phyloP scores from a whole-genome alignment of 768 basidiomycete species.

The Auriculariales sp. region DNA sequence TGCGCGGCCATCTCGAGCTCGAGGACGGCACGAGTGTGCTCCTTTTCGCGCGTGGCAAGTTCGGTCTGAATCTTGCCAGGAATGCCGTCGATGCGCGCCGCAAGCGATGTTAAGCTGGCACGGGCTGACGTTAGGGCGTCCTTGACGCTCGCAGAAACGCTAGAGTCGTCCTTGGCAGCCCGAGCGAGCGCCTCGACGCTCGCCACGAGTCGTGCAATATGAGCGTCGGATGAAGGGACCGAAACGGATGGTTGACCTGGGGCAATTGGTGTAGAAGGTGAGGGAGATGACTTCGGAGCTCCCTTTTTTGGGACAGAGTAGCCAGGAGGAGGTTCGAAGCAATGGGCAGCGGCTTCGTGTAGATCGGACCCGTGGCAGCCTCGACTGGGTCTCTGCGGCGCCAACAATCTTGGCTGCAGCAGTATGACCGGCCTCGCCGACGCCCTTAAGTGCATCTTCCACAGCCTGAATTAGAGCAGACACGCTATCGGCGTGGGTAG shows the following conservation, averaged over 20 bases:
- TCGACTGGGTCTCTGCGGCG: too few relatives aligned
- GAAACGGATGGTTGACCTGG: background rate
- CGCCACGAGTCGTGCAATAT: constrained; percentile 78
- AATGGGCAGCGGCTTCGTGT: constrained; percentile 66
- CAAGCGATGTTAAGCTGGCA: constrained; percentile 64
- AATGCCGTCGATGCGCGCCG: constrained; percentile 43
- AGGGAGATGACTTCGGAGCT: constrained; percentile 27
- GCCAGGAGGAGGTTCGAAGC: constrained; percentile 88
- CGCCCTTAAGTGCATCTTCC: constrained; percentile 50
- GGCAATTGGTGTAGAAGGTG: background rate
- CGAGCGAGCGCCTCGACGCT: constrained; percentile 87
- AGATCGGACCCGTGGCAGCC: too few relatives aligned
- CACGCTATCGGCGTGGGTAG: too few relatives aligned
- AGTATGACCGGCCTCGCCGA: constrained; percentile 31
- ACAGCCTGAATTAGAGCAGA: too few relatives aligned
- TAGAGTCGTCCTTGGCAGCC: constrained; percentile 63
- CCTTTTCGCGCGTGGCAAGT: constrained; percentile 49
- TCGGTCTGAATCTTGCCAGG: constrained; percentile 49
- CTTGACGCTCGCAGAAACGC: constrained; percentile 49
- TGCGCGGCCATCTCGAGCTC: constrained; percentile 77
- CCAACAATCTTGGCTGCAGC: too few relatives aligned
- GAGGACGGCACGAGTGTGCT: constrained; percentile 68
- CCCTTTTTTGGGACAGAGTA: constrained; percentile 50
- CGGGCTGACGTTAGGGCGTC: constrained; percentile 71
- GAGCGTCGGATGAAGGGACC: constrained; percentile 68